Percentiles rank a stretch among this genome's conserved stretches.
These are phyloP conservation scores for Skeletonema tropicum DNA, from an alignment of 108 stramenopile genomes.

Conservation along the genomic window DNA sequence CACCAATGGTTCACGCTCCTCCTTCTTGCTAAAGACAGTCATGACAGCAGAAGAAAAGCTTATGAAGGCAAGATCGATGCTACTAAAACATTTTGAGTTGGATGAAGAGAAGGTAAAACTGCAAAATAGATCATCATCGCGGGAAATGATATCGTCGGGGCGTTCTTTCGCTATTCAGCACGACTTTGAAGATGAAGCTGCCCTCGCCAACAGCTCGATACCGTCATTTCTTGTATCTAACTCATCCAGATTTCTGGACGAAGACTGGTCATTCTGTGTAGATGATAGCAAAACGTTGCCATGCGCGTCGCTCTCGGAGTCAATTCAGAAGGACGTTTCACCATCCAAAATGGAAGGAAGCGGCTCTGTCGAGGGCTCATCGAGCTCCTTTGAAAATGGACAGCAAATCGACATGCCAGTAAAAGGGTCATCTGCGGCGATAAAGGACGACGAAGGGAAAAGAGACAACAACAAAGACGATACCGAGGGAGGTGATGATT, in stretches of 20 bases:
- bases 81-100: constrained; percentile 19
- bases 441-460: background rate
- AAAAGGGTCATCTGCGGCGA: background rate
- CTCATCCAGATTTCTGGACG: background rate
- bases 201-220: background rate
- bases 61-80: constrained; percentile 9
- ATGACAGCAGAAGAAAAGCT: constrained; percentile 13
- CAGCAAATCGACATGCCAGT: constrained; percentile 12
- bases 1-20: constrained; percentile 1
- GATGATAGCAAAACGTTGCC: background rate
- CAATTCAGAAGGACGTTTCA: constrained; percentile 17
- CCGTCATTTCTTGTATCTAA: background rate
- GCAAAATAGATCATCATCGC: background rate
- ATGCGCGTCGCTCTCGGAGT: constrained; percentile 4
- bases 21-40: background rate
- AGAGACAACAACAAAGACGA: background rate
- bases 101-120: background rate
- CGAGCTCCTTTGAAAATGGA: constrained; percentile 30
- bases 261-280: constrained; percentile 34
- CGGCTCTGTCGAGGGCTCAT: constrained; percentile 1
- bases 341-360: constrained; percentile 20
- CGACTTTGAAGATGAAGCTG: background rate
- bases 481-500: background rate
- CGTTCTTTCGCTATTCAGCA: constrained; percentile 3
- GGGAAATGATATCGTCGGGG: constrained; percentile 16